These are phyloP conservation scores for Metschnikowia noctiluminum DNA, from an alignment of 805 yeast species.

Conservation along the genomic window DNA sequence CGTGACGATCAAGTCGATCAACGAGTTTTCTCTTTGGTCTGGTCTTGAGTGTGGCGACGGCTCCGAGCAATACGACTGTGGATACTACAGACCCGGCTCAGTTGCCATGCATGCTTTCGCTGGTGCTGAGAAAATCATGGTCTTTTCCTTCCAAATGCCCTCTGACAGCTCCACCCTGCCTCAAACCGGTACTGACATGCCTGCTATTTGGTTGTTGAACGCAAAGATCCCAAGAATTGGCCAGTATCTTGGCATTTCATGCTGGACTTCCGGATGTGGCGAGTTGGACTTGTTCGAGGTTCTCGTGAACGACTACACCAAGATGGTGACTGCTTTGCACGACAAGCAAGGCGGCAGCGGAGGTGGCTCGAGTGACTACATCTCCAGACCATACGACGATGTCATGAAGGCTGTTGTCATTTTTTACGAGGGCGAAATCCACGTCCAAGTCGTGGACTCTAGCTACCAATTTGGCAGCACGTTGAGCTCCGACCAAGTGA, in stretches of 20 bases:
- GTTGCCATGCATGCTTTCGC: constrained; percentile 95
- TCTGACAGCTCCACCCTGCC: constrained; percentile 38
- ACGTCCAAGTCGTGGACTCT: constrained; percentile 59
- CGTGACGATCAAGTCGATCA: constrained; percentile 65
- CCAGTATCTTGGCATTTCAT: constrained; percentile 87
- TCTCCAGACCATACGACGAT: constrained; percentile 74
- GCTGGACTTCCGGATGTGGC: constrained; percentile 98
- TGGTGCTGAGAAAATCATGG: constrained; percentile 80
- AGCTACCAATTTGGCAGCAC: constrained; percentile 48
- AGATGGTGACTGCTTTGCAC: constrained; percentile 80
- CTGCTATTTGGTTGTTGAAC: constrained; percentile 94
- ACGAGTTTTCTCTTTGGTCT: constrained; percentile 81
- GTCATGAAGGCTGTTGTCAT: constrained; percentile 89
- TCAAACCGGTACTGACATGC: constrained; percentile 63
- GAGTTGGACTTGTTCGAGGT: constrained; percentile 95
- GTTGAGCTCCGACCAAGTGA: constrained; percentile 45
- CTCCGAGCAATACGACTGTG: constrained; percentile 56
- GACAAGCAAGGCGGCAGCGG: constrained; percentile 73
- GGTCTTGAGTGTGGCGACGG: constrained; percentile 49
- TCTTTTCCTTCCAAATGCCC: constrained; percentile 95
- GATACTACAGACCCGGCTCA: constrained; percentile 77
- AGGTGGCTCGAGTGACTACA: constrained; percentile 86
- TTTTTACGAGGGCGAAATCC: constrained; percentile 56
- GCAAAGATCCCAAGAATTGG: constrained; percentile 95
- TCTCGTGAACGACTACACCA: constrained; percentile 61